Base-by-base conservation (phyloP, 495 filamentous ascomycete species). In the Talaromyces proteolyticus region DNA sequence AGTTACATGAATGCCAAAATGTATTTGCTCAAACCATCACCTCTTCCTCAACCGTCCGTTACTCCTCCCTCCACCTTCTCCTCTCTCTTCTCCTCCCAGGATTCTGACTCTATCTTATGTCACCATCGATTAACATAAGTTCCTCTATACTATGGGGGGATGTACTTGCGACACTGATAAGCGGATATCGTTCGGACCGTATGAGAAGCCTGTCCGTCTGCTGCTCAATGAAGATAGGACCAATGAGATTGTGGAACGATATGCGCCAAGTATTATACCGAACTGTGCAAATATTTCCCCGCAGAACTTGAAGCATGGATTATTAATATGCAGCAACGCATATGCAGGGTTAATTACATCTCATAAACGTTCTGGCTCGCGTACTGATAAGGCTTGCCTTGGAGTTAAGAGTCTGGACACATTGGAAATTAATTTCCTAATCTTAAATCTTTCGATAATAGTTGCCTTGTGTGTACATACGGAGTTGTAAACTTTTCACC, bases 291-390 rank as follows among this genome's bases (percentile, higher is more conserved):
- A n/a, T 50, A 56, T 47, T 55, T 17, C 16, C 6, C 5, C 39
- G 16, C 6, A 42, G n/a, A 52, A 54, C 36, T 47, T 54, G 43
- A 54, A 58, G 49, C 52, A 42, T 49, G 49, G 52, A 37, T 36
- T 58, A 18, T 58, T 44, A 23, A 17, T n/a, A 37, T 40, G 49
- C 49, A 58, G 46, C 49, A 49, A 51, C 23, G 56, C 52, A 38
- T 52, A 55, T 52, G 49, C 47, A 47, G 50, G 53, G 42, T 24
- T 56, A 29, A 48, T 59, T 25, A 49, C 34, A 44, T 55, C 53
- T 24, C 47, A 24, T 19, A 40, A 36, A 52, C 16, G 20, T 47
- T 53, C 50, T 58, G 40, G 19, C 52, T 0, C 19, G 16, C 21
- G 18, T 47, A 58, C 48, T 49, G 21, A 52, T 55, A 55, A 58